phyloP scores from a whole-genome alignment of 495 filamentous ascomycete species.

The Hamigera avellanea region DNA sequence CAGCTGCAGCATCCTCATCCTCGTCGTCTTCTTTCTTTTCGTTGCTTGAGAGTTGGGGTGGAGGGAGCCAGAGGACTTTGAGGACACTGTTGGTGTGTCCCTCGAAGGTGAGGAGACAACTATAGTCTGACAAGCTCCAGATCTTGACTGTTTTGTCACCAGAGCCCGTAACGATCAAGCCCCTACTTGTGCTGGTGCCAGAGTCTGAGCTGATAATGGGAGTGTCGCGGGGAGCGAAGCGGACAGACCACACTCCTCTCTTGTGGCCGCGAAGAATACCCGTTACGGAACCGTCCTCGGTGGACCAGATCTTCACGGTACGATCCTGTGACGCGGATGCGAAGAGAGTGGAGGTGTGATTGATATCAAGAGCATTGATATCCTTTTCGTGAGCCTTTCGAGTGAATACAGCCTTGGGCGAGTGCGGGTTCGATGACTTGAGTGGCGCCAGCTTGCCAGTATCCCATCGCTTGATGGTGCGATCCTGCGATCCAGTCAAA shows the following conservation, averaged over 20 bases:
- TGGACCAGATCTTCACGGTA: constrained; percentile 91
- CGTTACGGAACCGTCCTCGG: constrained; percentile 73
- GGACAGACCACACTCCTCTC: constrained; percentile 89
- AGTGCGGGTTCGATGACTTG: constrained; percentile 26
- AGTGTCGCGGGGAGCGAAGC: constrained; percentile 69
- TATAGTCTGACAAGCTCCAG: constrained; percentile 89
- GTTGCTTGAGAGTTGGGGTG: constrained; percentile 32
- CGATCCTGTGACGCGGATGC: constrained; percentile 94
- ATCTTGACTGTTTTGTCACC: constrained; percentile 94
- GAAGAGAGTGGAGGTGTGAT: constrained; percentile 57
- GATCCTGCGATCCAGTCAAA: constrained; percentile 85
- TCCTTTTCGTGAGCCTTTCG: constrained; percentile 97
- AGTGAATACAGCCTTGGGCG: constrained; percentile 56
- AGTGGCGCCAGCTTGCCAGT: constrained; percentile 38
- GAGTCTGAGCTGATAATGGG: constrained; percentile 61
- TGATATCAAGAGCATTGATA: constrained; percentile 87
- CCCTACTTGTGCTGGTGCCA: constrained; percentile 48
- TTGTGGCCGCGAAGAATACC: constrained; percentile 87
- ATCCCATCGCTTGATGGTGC: constrained; percentile 87
- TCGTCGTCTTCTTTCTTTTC: constrained; percentile 22
- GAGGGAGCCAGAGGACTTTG: constrained; percentile 81
- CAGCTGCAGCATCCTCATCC: constrained; percentile 17
- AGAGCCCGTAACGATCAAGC: constrained; percentile 74
- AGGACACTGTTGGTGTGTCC: constrained; percentile 92
- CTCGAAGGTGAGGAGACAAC: constrained; percentile 86